Evolutionary conservation across 1,284 basidiomycete species (phyloP), one percentile per base, ranked within the genome.

Genomic region (Ustilago sp.): DNA sequence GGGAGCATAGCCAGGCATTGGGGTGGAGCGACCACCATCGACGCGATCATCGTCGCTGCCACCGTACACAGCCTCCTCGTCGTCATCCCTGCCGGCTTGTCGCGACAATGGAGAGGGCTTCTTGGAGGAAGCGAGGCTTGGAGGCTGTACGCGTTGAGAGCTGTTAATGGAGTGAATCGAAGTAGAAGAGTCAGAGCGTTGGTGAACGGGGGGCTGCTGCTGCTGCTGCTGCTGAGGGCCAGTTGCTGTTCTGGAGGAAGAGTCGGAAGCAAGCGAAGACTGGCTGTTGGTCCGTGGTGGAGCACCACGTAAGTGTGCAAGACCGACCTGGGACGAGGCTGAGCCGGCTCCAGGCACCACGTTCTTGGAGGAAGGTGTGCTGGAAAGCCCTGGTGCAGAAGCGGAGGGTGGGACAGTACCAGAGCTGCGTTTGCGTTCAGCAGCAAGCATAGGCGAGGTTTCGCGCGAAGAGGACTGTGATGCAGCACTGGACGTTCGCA

Each of bases 101-200:
- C 75, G 66, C 13, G 82, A 83, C 13, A 83, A 56, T 2, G 82
- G 82, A 32, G 82, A 83, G 23, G 82, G 81, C 55, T 77, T 79
- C 66, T 81, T 83, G 61, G 68, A 60, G 23, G 66, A 57, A 45
- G 38, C 38, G n/a, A 45, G 12, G 59, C 68, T 70, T 1, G 59
- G 23, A 11, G 68, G 58, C 36, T 67, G 60, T 3, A 19, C 59
- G 19, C 64, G 71, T 41, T 68, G 71, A 11, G 66, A 68, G 11
- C 41, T 53, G 53, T 68, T 71, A 65, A 60, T 47, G 8, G 73
- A 68, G 9, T 68, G 66, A 36, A 65, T 39, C 38, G 76, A 78
- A 17, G 74, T 43, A 12, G 68, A 64, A 34, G 74, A 76, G 57
- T 65, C 62, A 38, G 62, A 61, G 32, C 68, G 67, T 36, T 70